Base-by-base conservation (phyloP, 352 stramenopile genomes). In the Lagenidium giganteum region DNA sequence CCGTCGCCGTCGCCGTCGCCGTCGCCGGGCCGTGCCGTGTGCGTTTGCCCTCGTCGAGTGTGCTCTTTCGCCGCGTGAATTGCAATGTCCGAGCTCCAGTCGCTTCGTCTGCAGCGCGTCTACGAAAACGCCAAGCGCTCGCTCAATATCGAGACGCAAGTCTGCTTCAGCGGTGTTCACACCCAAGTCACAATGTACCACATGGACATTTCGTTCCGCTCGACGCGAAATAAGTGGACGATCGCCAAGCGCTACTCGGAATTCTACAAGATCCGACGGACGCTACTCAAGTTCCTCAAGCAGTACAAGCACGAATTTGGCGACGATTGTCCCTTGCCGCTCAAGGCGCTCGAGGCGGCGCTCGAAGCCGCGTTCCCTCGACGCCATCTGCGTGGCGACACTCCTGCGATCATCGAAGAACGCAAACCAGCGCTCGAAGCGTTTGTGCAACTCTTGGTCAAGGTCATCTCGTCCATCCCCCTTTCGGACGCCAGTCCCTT, bases 201-300 rank as follows among this genome's bases (percentile, higher is more conserved):
- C 43, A 87, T 93, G 71, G 81, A 91, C 55, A 87, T 93, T 26
- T 89, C 76, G 8, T 93, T 89, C 60, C 73, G 67, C 35, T 83
- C 66, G 21, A 93, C 82, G 34, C 78, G 77, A 29, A 87, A 90
- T 51, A 91, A 89, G 55, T 93, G 81, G 81, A 89, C 63, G 51
- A 90, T 93, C 43, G 64, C 73, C 32, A 93, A 90, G 57, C 81
- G 81, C 28, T 93, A 90, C 64, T 93, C 81, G 3, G 81, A 93
- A 51, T 93, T 93, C 53, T 88, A 83, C 60, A 60, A 65, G 17
- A 47, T 87, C 16, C 81, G 81, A 9, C 66, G 66, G 23, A 68
- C 67, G 36, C 73, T 93, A 8, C 57, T 54, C 29, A 77, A 74
- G 50, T 83, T 83, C 34, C 25, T 87, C 45, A 85, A 87, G 58